Percentiles rank a stretch among this genome's conserved stretches.
phyloP scores from a whole-genome alignment of 1,284 basidiomycete species.

The Vanrija pseudolonga region DNA sequence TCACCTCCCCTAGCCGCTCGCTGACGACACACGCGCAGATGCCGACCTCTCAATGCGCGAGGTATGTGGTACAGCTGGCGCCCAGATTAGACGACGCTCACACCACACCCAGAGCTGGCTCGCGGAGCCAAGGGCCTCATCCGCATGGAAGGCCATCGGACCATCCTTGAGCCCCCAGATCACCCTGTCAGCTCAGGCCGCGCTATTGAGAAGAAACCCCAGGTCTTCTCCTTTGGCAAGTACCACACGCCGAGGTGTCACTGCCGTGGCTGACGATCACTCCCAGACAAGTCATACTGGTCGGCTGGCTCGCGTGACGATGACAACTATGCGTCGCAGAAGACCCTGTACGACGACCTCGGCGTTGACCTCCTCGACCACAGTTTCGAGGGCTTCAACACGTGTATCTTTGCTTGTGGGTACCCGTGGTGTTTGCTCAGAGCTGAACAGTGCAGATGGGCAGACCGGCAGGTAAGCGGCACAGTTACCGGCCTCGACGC shows the following conservation, averaged over 20 bases:
- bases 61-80: conserved; percentile 60
- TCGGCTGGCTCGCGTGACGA: conserved; percentile 84
- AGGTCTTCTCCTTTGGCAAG: conserved; percentile 73
- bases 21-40: conserved; percentile 53
- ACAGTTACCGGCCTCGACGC: no score
- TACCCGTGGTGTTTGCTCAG: conserved; percentile 26
- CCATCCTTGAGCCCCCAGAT: conserved; percentile 84
- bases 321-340: conserved; percentile 81
- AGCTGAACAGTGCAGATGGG: not conserved
- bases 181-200: conserved; percentile 46
- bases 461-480: not conserved
- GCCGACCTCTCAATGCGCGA: conserved; percentile 86
- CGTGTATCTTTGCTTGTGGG: conserved; percentile 95
- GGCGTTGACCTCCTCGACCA: conserved; percentile 93
- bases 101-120: conserved; percentile 64
- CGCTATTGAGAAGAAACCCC: conserved; percentile 79
- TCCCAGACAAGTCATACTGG: conserved; percentile 86
- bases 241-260: not conserved
- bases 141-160: conserved; percentile 87
- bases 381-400: conserved; percentile 94
- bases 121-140: conserved; percentile 88
- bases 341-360: conserved; percentile 90
- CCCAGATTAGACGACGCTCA: conserved; percentile 3
- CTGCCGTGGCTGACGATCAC: not conserved
- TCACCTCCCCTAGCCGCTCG: not conserved